Percentiles rank a stretch among this genome's conserved stretches.
phyloP scores from a whole-genome alignment of 331 rosid species.

The Stylosanthes scabra region DNA sequence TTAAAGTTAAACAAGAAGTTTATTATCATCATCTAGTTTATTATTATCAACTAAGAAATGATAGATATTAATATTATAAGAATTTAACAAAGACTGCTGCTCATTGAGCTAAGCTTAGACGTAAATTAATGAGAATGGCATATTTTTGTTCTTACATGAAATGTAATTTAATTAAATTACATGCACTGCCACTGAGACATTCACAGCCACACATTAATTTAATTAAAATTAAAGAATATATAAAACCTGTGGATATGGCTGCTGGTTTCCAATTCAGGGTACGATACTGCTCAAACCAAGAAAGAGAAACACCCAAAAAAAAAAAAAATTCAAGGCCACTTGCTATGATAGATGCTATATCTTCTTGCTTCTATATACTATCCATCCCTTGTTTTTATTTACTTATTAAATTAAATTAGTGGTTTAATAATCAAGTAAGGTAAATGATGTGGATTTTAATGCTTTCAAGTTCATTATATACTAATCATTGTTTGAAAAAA shows the following conservation, averaged over 20 bases:
- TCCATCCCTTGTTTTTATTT: neutral
- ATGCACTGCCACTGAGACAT: neutral
- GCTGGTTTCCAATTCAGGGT: neutral
- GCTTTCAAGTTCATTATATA: neutral
- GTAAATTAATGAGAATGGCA: neutral
- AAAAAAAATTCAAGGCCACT: too few relatives aligned
- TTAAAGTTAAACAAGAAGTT: neutral
- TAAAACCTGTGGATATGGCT: neutral
- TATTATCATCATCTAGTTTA: too few relatives aligned
- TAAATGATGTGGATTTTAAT: conserved; percentile 1
- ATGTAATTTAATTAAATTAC: neutral
- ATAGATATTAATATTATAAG: too few relatives aligned
- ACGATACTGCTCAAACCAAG: neutral
- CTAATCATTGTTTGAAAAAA: too few relatives aligned
- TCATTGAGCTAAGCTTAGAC: neutral
- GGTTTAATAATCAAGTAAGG: neutral
- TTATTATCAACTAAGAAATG: too few relatives aligned
- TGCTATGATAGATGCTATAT: too few relatives aligned
- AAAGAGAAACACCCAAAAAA: too few relatives aligned
- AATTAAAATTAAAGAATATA: too few relatives aligned
- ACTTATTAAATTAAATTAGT: neutral
- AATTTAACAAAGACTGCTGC: too few relatives aligned
- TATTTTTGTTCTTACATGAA: neutral
- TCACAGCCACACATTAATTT: too few relatives aligned
- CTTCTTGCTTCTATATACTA: too few relatives aligned